A percentile compares a stretch with the other conserved stretches of the same genome.
phyloP scores from a whole-genome alignment of 768 basidiomycete species.

The Cystobasidium onofrii region DNA sequence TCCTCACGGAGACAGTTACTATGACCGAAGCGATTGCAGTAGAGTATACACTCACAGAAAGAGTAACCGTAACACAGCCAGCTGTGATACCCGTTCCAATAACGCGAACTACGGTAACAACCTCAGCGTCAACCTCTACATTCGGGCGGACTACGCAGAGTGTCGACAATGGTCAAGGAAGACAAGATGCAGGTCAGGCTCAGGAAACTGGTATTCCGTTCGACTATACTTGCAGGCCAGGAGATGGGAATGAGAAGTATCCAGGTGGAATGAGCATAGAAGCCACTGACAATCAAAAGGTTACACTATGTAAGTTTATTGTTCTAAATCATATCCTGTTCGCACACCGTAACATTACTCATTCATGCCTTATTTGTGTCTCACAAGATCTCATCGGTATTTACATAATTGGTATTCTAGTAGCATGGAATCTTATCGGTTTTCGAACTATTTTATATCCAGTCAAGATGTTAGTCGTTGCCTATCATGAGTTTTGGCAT shows the following conservation, averaged over 20 bases:
- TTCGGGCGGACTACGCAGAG: not conserved
- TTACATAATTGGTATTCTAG: not conserved
- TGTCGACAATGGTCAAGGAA: not conserved
- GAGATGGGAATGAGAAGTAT: slow-evolving; percentile 14
- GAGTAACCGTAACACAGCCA: not conserved
- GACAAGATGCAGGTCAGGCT: not conserved
- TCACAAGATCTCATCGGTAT: not conserved
- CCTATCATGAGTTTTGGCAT: slow-evolving; percentile 29
- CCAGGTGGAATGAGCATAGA: slow-evolving; percentile 10
- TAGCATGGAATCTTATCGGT: slow-evolving; percentile 24
- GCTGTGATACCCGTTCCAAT: not conserved
- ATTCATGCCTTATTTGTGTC: not conserved
- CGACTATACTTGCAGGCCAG: not conserved
- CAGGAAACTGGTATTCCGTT: slow-evolving; percentile 1
- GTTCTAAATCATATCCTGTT: no score
- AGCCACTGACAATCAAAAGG: slow-evolving; percentile 10
- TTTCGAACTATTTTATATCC: slow-evolving; percentile 15
- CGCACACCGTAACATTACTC: not conserved
- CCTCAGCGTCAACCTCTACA: not conserved
- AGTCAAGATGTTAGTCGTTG: slow-evolving; percentile 19
- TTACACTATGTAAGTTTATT: not conserved
- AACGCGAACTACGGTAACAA: not conserved
- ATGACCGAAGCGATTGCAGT: not conserved
- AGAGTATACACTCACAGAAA: not conserved
- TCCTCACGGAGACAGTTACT: not conserved